These are phyloP conservation scores for Beta corolliflora DNA, from an alignment of 179 eudicot genomes.

Conservation along the genomic window DNA sequence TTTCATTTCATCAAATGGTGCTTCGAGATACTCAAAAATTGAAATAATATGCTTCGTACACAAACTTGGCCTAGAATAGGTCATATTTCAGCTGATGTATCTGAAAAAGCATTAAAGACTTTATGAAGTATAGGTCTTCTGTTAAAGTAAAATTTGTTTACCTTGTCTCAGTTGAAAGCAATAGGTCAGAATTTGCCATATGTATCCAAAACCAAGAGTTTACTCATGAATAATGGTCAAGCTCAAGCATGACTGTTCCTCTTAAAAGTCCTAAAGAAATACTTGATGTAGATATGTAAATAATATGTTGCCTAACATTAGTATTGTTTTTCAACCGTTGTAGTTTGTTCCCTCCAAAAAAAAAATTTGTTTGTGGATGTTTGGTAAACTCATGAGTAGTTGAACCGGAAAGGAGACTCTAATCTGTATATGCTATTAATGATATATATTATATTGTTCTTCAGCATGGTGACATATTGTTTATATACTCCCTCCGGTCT, in stretches of 20 bases:
- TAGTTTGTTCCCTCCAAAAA: no score
- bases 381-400: no score
- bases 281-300: background rate
- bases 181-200: slow-evolving; percentile 28
- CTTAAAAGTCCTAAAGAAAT: background rate
- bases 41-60: slow-evolving; percentile 3
- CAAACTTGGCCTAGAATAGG: background rate
- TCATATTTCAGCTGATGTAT: slow-evolving; percentile 2
- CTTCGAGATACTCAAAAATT: background rate
- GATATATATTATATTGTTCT: no score
- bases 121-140: background rate
- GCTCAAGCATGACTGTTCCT: background rate
- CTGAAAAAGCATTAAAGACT: background rate
- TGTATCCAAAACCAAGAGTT: slow-evolving; percentile 31
- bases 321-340: no score
- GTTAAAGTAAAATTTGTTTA: slow-evolving; percentile 3
- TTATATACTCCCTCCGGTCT: no score
- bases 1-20: slow-evolving; percentile 22
- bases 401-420: no score
- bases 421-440: no score
- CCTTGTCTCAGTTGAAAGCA: slow-evolving; percentile 12
- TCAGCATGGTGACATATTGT: no score
- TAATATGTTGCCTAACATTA: background rate
- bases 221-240: background rate
- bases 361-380: no score